Evolutionary conservation across 2,329 filamentous ascomycete genomes (phyloP).

Genomic region (Colletotrichum plurivorum): DNA sequence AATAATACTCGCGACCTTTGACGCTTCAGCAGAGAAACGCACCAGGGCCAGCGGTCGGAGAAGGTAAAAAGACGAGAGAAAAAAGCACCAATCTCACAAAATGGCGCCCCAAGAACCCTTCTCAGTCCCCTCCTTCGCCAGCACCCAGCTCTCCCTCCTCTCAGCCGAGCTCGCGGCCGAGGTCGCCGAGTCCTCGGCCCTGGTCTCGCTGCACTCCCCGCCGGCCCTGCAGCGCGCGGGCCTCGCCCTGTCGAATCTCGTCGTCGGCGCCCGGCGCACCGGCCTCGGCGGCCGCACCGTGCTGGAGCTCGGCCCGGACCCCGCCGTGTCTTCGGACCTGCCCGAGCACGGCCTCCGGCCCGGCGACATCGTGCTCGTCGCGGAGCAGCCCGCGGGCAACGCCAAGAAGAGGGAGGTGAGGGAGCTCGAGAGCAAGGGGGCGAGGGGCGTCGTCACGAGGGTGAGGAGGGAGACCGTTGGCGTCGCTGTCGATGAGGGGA

Average conservation of each 20-base stretch:
- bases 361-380: slow-evolving; percentile 83
- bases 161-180: slow-evolving; percentile 80
- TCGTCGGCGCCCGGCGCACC: slow-evolving; percentile 82
- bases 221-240: slow-evolving; percentile 80
- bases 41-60: not conserved
- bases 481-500: slow-evolving; percentile 79
- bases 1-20: no score
- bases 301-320: slow-evolving; percentile 82
- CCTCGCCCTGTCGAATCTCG: slow-evolving; percentile 83
- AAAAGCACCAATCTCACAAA: not conserved
- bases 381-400: slow-evolving; percentile 80
- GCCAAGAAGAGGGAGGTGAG: slow-evolving; percentile 81
- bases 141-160: slow-evolving; percentile 79
- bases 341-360: slow-evolving; percentile 82
- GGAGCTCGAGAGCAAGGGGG: slow-evolving; percentile 78
- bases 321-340: slow-evolving; percentile 75
- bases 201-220: slow-evolving; percentile 78
- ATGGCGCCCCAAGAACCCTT: slow-evolving; percentile 61
- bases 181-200: slow-evolving; percentile 76
- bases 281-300: slow-evolving; percentile 93
- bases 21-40: no score
- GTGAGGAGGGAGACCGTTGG: slow-evolving; percentile 71
- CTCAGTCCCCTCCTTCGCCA: slow-evolving; percentile 78
- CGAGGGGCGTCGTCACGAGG: slow-evolving; percentile 78
- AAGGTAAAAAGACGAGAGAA: not conserved